A percentile compares a stretch with the other conserved stretches of the same genome.
Evolutionary conservation across 441 rosid genomes (phyloP).

Genomic region (Syzygium syzygioides): DNA sequence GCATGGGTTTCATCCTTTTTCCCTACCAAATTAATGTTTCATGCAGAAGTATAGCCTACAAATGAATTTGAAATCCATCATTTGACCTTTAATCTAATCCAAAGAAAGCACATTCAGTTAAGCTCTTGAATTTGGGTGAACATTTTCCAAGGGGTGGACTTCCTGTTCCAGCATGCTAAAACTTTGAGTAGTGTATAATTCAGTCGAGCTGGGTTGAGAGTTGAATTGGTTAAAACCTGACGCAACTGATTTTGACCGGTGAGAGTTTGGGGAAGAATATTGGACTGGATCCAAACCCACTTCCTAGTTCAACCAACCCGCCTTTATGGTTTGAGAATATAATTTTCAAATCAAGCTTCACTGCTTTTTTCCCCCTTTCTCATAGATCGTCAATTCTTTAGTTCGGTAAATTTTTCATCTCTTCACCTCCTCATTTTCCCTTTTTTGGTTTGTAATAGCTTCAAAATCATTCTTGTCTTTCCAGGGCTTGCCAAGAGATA

Average conservation of each 20-base stretch:
- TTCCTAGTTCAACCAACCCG: background rate
- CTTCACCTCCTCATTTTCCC: background rate
- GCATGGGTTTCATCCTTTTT: background rate
- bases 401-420: background rate
- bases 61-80: background rate
- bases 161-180: background rate
- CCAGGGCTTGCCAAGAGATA: constrained; percentile 24
- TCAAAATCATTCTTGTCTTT: background rate
- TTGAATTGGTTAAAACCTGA: background rate
- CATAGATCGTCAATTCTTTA: background rate
- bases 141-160: background rate
- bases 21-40: background rate
- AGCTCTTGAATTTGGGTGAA: background rate
- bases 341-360: background rate
- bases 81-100: background rate
- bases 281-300: background rate
- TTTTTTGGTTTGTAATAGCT: background rate
- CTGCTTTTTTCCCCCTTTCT: background rate
- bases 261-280: background rate
- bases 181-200: background rate
- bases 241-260: background rate
- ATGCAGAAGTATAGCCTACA: background rate
- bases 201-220: background rate
- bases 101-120: background rate
- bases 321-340: background rate